These are phyloP conservation scores for Infundibulicybe gibba DNA, from an alignment of 768 basidiomycete genomes.

Conservation along the genomic window DNA sequence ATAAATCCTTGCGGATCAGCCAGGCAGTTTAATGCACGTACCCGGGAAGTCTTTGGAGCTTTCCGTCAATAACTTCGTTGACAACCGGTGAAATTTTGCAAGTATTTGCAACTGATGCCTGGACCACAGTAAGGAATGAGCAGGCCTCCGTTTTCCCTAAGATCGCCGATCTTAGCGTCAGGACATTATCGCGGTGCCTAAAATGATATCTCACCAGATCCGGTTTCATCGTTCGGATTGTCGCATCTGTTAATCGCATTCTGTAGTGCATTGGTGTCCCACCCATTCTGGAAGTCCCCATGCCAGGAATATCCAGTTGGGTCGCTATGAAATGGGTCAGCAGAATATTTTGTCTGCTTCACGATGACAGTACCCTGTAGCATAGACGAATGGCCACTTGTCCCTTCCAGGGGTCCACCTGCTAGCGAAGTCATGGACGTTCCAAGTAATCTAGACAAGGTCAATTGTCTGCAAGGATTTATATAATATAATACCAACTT, in stretches of 20 bases:
- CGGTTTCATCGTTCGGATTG: slow-evolving; percentile 32
- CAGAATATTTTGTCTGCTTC: no score
- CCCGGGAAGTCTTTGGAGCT: slow-evolving; percentile 24
- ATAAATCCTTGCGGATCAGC: not conserved
- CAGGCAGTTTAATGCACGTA: slow-evolving; percentile 4
- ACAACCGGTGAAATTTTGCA: slow-evolving; percentile 30
- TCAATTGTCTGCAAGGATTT: not conserved
- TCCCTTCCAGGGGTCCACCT: slow-evolving; percentile 31
- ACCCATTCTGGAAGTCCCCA: slow-evolving; percentile 47
- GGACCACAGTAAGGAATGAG: slow-evolving; percentile 29
- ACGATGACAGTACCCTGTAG: slow-evolving; percentile 43
- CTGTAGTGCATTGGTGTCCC: slow-evolving; percentile 43
- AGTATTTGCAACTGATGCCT: slow-evolving; percentile 16
- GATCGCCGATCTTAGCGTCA: not conserved
- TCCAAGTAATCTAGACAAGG: slow-evolving; percentile 29
- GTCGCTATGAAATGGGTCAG: slow-evolving; percentile 29
- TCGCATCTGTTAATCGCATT: slow-evolving; percentile 43
- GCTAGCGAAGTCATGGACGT: slow-evolving; percentile 25
- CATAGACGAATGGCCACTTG: slow-evolving; percentile 40
- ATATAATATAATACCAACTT: slow-evolving; percentile 16
- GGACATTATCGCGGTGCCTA: no score
- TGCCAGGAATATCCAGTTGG: slow-evolving; percentile 48
- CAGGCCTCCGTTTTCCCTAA: slow-evolving; percentile 35
- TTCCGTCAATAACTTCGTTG: slow-evolving; percentile 19
- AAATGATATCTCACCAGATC: slow-evolving; percentile 11